Percentiles rank a stretch among this genome's conserved stretches.
Conservation (phyloP, 257 asterid genomes). For the Fraxinus excelsior region DNA sequence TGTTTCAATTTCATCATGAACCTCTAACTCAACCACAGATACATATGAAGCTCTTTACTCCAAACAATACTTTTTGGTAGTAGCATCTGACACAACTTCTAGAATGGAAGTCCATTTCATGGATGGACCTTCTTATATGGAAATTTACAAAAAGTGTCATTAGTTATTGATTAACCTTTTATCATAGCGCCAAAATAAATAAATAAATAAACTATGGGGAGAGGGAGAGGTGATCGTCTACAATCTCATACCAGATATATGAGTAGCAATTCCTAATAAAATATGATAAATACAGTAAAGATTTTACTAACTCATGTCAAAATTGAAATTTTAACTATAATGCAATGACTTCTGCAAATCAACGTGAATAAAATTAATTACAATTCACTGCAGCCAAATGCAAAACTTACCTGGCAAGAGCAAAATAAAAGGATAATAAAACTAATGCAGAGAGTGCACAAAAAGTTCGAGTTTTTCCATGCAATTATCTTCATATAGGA, state of each 20-base stretch:
- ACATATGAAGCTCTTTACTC: not conserved
- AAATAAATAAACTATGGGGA: not conserved
- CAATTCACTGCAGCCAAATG: not conserved
- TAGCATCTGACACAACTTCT: not conserved
- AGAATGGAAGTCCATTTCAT: not conserved
- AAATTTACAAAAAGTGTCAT: not conserved
- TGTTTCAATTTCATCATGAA: constrained; percentile 6
- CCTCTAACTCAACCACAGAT: not conserved
- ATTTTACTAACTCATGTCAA: not conserved
- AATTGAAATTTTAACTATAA: not conserved
- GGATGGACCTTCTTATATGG: not conserved
- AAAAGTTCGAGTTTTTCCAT: not conserved
- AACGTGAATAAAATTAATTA: not conserved
- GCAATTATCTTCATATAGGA: not conserved
- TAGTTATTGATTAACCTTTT: not conserved
- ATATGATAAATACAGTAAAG: no score
- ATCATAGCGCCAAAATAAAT: not conserved
- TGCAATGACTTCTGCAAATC: not conserved
- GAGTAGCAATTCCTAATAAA: not conserved
- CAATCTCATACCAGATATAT: not conserved
- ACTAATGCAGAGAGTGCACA: not conserved
- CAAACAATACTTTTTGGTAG: not conserved
- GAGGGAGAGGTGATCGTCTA: not conserved
- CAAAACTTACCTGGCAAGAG: not conserved
- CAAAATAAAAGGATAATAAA: not conserved